A percentile compares a stretch with the other conserved stretches of the same genome.
phyloP scores from a whole-genome alignment of 495 filamentous ascomycete species.

The Hyaloscypha variabilis region DNA sequence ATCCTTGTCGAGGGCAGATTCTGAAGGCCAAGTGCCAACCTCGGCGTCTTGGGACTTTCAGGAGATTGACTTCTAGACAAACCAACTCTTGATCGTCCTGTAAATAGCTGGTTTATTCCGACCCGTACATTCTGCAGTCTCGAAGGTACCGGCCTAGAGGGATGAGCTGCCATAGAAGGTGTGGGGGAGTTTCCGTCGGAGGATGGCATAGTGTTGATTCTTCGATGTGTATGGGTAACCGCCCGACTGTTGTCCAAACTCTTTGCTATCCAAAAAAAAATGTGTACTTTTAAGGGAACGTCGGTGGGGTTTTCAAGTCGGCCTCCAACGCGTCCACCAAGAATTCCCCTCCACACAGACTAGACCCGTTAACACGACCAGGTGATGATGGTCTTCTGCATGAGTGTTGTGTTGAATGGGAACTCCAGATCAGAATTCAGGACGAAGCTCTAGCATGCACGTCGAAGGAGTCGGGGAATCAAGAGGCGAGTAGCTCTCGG shows the following conservation, averaged over 20 bases:
- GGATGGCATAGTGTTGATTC: constrained; percentile 14
- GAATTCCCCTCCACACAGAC: constrained; percentile 1
- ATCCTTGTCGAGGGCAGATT: constrained; percentile 42
- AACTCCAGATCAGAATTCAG: background rate
- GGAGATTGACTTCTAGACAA: constrained; percentile 25
- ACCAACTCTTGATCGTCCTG: constrained; percentile 31
- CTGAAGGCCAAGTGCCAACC: constrained; percentile 37
- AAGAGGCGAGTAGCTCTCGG: constrained; percentile 15
- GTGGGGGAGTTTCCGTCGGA: constrained; percentile 2
- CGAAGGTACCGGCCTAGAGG: constrained; percentile 11
- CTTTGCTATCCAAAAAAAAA: background rate
- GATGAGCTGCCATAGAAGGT: constrained; percentile 8
- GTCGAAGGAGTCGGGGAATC: constrained; percentile 12
- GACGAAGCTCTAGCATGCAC: background rate
- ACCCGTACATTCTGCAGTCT: constrained; percentile 23
- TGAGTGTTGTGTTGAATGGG: constrained; percentile 18
- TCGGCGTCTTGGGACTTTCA: constrained; percentile 46
- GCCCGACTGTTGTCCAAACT: background rate
- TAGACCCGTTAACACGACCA: constrained; percentile 24
- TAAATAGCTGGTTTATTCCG: constrained; percentile 34
- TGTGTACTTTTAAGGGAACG: constrained; percentile 4
- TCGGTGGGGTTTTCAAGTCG: constrained; percentile 8
- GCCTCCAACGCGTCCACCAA: constrained; percentile 27
- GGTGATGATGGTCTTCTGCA: constrained; percentile 12
- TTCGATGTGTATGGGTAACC: background rate